A percentile compares a stretch with the other conserved stretches of the same genome.
phyloP scores from a whole-genome alignment of 2,329 filamentous ascomycete species.

The Zymoseptoria crescenta region DNA sequence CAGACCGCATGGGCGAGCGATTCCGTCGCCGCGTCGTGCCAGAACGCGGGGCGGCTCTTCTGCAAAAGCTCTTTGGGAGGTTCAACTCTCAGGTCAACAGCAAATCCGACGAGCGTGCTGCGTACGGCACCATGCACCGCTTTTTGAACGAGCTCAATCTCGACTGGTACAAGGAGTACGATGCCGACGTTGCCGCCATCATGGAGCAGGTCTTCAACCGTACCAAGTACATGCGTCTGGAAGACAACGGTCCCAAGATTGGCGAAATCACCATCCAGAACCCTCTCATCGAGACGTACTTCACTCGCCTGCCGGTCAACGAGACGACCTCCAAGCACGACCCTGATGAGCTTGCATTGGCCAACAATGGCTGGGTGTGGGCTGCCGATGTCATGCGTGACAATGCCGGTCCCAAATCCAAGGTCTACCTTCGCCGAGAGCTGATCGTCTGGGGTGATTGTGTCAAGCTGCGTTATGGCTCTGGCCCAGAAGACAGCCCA shows the following conservation, averaged over 20 bases:
- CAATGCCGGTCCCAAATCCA: slow-evolving; percentile 81
- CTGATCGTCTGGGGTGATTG: slow-evolving; percentile 99
- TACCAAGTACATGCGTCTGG: slow-evolving; percentile 89
- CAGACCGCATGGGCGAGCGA: slow-evolving; percentile 69
- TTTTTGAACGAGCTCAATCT: slow-evolving; percentile 81
- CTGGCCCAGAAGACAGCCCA: slow-evolving; percentile 71
- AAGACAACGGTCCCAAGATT: slow-evolving; percentile 79
- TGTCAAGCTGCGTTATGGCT: slow-evolving; percentile 89
- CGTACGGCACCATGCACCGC: slow-evolving; percentile 46
- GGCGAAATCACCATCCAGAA: slow-evolving; percentile 69
- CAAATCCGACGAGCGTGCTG: slow-evolving; percentile 46
- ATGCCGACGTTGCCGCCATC: slow-evolving; percentile 72
- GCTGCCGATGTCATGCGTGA: slow-evolving; percentile 89
- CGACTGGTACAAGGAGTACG: slow-evolving; percentile 85
- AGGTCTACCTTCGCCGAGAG: slow-evolving; percentile 89
- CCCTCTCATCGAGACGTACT: slow-evolving; percentile 88
- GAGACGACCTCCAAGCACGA: slow-evolving; percentile 69
- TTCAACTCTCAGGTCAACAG: slow-evolving; percentile 48
- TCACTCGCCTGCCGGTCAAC: slow-evolving; percentile 78
- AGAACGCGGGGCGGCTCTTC: slow-evolving; percentile 58
- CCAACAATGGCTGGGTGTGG: slow-evolving; percentile 99
- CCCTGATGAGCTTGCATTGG: slow-evolving; percentile 68
- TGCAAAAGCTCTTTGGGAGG: slow-evolving; percentile 61
- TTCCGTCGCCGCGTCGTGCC: slow-evolving; percentile 66
- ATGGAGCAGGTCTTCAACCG: slow-evolving; percentile 88